Percentiles rank a stretch among this genome's conserved stretches.
Evolutionary conservation across 352 stramenopile genomes (phyloP).

Genomic region (Pseudoperonospora humuli): DNA sequence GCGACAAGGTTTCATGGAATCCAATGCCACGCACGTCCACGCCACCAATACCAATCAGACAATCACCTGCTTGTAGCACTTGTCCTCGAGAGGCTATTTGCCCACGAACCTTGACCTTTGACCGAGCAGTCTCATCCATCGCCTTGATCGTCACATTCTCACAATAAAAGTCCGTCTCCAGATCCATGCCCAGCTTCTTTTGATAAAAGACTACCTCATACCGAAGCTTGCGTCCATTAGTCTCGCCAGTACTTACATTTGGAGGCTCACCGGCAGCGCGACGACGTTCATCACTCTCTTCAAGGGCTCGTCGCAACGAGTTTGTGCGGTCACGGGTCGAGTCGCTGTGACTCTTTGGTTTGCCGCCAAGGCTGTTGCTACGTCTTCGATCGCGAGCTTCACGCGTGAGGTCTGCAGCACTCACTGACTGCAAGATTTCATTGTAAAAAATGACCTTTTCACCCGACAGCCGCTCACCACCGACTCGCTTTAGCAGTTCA

Average conservation of each 20-base stretch:
- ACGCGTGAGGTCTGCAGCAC: constrained; percentile 62
- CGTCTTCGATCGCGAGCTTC: constrained; percentile 55
- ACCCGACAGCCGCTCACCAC: constrained; percentile 48
- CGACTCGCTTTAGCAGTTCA: constrained; percentile 71
- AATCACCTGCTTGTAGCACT: constrained; percentile 74
- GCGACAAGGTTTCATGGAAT: constrained; percentile 75
- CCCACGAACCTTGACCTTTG: constrained; percentile 56
- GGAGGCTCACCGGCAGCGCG: constrained; percentile 26
- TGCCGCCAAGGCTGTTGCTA: constrained; percentile 19
- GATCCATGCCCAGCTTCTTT: constrained; percentile 75
- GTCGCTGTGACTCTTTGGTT: constrained; percentile 39
- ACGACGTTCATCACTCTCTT: constrained; percentile 54
- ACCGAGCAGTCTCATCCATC: constrained; percentile 42
- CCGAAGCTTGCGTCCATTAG: constrained; percentile 43
- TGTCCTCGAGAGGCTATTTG: constrained; percentile 42
- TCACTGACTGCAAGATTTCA: constrained; percentile 73
- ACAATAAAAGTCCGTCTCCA: constrained; percentile 87
- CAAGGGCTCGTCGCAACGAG: constrained; percentile 54
- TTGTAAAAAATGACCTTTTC: constrained; percentile 89
- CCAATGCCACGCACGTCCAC: constrained; percentile 80
- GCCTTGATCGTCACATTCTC: constrained; percentile 82
- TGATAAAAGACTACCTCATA: constrained; percentile 81
- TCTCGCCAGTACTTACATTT: constrained; percentile 15
- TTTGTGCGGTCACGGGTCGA: constrained; percentile 56
- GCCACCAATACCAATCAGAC: constrained; percentile 59